Evolutionary conservation across 345 rosid genomes (phyloP), one percentile per base, ranked within the genome.

Genomic region (Triadica sebifera): DNA sequence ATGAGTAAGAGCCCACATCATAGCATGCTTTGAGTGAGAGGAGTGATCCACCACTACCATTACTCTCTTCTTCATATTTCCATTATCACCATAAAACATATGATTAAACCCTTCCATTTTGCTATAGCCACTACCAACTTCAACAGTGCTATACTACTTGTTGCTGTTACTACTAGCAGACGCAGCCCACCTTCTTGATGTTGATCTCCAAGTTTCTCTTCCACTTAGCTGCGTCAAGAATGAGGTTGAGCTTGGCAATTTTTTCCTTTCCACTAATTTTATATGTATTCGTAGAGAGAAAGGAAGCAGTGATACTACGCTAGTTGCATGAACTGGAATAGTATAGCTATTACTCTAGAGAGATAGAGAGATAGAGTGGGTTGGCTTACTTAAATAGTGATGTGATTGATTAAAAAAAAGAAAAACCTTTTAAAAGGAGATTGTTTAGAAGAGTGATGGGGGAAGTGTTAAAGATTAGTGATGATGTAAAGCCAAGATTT

Each of bases 1-100:
- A 85, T 95, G 94, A n/a, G 97, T 92, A 1, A 94, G 85, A 45
- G 99, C 97, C 97, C 97, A 95, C 85, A 95, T 91, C 99, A 95
- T 91, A 43, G 99, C 99, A 83, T 95, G 96, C 80, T 85, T 91
- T 0, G 97, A 88, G 62, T 87, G 84, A 0, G 97, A 85, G 43
- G 82, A 81, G n/a, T 91, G 83, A 69, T 95, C 98, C 29, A 93
- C 98, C 47, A 93, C 83, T 19, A 91, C 98, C 99, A 91, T 91
- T 76, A 93, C 98, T 65, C 97, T 81, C 83, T 95, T 95, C 84
- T 86, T 93, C 80, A 74, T 63, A 19, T 51, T 70, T 12, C 58
- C 60, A 45, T 62, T 49, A n/a, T 72, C 79, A 51, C 76, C 83
- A 61, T 74, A 74, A 61, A 86, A 45, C 22, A 5, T 1, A 39